Evolutionary conservation across 139 green algal species (phyloP).

Genomic region (Helicosporidium sp.): DNA sequence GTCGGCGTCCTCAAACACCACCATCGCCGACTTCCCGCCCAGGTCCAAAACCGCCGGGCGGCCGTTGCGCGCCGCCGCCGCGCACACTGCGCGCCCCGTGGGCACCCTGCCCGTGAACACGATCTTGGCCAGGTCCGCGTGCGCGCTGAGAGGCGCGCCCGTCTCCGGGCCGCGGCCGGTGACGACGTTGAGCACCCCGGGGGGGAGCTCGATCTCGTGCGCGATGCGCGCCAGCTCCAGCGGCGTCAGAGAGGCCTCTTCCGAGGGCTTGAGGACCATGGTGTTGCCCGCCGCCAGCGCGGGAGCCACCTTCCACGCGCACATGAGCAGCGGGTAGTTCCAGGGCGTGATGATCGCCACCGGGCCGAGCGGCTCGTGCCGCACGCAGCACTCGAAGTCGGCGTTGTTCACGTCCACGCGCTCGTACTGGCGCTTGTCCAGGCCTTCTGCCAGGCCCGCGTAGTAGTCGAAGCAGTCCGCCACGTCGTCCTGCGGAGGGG

Average conservation of each 20-base stretch:
- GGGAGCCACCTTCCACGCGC: constrained; percentile 65
- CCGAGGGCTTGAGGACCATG: constrained; percentile 60
- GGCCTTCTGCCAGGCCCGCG: constrained; percentile 54
- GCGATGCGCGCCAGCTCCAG: constrained; percentile 61
- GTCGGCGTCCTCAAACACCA: constrained; percentile 80
- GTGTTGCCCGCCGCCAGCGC: constrained; percentile 64
- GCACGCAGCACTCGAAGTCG: constrained; percentile 29
- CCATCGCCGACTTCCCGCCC: constrained; percentile 61
- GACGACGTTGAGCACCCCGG: constrained; percentile 61
- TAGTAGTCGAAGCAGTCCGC: constrained; percentile 62
- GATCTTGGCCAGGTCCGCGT: constrained; percentile 59
- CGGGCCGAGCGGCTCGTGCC: constrained; percentile 20
- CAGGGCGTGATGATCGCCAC: constrained; percentile 65
- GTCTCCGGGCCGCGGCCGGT: constrained; percentile 34
- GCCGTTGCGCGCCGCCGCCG: constrained; percentile 44
- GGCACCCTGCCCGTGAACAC: constrained; percentile 60
- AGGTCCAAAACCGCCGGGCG: constrained; percentile 52
- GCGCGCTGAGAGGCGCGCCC: constrained; percentile 33
- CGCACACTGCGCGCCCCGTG: constrained; percentile 41
- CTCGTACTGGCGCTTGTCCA: constrained; percentile 39
- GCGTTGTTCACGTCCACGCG: constrained; percentile 39
- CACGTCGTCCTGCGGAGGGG: constrained; percentile 35
- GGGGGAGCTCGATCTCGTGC: constrained; percentile 37
- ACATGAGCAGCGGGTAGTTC: constrained; percentile 60
- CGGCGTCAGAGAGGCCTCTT: constrained; percentile 60